Evolutionary conservation across 2,329 filamentous ascomycete species (phyloP), one percentile per base, ranked within the genome.

Genomic region (Arthrobotrys sinensis): DNA sequence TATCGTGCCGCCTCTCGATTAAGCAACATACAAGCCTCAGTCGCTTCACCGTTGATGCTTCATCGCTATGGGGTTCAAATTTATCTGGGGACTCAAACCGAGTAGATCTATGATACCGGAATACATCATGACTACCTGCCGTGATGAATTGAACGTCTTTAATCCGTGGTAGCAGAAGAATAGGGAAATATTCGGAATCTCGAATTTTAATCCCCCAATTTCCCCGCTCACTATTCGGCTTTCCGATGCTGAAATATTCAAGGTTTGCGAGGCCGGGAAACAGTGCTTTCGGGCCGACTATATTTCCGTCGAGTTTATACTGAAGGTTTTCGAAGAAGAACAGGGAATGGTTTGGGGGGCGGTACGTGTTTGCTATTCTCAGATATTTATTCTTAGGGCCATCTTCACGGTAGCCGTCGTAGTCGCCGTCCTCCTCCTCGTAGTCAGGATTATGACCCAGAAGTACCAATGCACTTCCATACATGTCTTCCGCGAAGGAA

Each of bases 301-400:
- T 8, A 10, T 36, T n/a, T 10, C 50, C 50, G 14, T 16, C 50
- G 3, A 52, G 11, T 32, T 28, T 32, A 21, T n/a, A 55, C 34
- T 36, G 50, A 19, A 55, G 50, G n/a, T 55, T 55, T 14, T 55
- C 50, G 32, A 55, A 55, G 14, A 55, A 55, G 12, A 24, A 28
- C 24, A 28, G 12, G 19, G 55, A 24, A 32, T 43, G 36, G 3
- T 43, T 45, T 7, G 2, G 12, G 12, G 40, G 6, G 4, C n/a
- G 40, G 40, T 45, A 16, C 40, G 12, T 45, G 3, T 28, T 52
- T 4, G 4, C 19, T 52, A 24, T 52, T n/a, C 19, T n/a, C 16
- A 4, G 8, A 36, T 34, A 55, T 55, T 34, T 21, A 3, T 34
- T 16, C 10, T 52, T 16, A 7, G 6, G 45, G 19, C 45, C 45